Evolutionary conservation across 345 rosid genomes (phyloP).

Genomic region (Isatis tinctoria): DNA sequence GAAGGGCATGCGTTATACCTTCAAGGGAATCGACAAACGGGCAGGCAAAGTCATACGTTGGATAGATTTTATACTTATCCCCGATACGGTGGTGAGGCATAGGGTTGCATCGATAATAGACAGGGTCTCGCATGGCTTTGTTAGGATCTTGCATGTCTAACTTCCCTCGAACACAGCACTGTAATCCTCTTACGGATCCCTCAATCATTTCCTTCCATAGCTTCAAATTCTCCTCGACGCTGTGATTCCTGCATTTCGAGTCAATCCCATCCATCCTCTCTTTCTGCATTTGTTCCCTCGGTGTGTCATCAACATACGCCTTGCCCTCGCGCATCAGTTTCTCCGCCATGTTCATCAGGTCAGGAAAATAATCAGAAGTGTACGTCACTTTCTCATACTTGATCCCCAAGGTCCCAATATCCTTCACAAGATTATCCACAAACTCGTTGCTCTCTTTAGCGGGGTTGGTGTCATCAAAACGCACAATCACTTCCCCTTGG

Average conservation of each 20-base stretch:
- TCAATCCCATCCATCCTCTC: no score
- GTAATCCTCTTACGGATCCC: slow-evolving; percentile 72
- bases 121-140: slow-evolving; percentile 96
- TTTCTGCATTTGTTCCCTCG: no score
- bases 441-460: no score
- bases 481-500: slow-evolving; percentile 77
- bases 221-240: slow-evolving; percentile 59
- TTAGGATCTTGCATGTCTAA: slow-evolving; percentile 91
- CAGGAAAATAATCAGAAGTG: no score
- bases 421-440: no score
- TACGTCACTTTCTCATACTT: no score
- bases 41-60: slow-evolving; percentile 99
- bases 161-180: slow-evolving; percentile 90
- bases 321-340: no score
- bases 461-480: slow-evolving; percentile 98
- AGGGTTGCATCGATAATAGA: slow-evolving; percentile 91
- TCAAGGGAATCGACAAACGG: slow-evolving; percentile 84
- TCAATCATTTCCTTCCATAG: slow-evolving; percentile 90
- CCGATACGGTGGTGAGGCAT: slow-evolving; percentile 90
- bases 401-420: no score
- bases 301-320: no score
- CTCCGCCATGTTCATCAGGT: no score
- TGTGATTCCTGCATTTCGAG: no score
- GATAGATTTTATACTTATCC: slow-evolving; percentile 75
- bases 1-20: slow-evolving; percentile 87